Conservation (phyloP, 768 basidiomycete species). For the Ramaria rubella region DNA sequence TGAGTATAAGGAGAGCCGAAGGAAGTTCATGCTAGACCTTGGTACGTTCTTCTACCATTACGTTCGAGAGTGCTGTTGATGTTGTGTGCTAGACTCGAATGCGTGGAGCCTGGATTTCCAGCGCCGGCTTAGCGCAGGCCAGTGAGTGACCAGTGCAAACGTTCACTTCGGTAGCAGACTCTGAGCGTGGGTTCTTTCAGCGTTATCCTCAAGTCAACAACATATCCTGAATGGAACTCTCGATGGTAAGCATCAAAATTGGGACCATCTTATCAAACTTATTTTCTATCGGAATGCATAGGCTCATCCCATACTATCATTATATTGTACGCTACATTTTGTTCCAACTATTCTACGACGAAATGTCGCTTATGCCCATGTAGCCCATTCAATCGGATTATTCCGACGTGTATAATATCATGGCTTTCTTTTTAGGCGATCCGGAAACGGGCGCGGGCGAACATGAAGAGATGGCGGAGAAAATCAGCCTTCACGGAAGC, state of each 20-base stretch:
- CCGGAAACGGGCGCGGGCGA: conserved; percentile 43
- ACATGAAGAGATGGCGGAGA: conserved; percentile 52
- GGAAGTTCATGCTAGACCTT: conserved; percentile 3
- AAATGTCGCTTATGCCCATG: not conserved
- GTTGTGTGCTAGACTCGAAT: conserved; percentile 27
- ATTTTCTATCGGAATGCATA: not conserved
- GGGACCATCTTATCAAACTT: not conserved
- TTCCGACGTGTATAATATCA: conserved; percentile 61
- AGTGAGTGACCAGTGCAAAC: not conserved
- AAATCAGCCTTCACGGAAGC: conserved; percentile 50
- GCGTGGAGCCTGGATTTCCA: conserved; percentile 22
- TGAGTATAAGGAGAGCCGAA: not conserved
- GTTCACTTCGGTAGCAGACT: conserved; percentile 17
- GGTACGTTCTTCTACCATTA: not conserved
- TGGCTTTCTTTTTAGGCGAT: conserved; percentile 68
- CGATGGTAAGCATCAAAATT: conserved; percentile 19
- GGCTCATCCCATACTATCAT: conserved; percentile 30
- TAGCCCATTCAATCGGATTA: conserved; percentile 58
- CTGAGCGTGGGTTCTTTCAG: conserved; percentile 26
- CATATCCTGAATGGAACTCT: conserved; percentile 65
- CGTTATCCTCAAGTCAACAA: conserved; percentile 60
- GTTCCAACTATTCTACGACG: not conserved
- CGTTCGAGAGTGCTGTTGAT: not conserved
- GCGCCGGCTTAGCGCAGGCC: not conserved
- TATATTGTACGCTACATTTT: conserved; percentile 24